Conservation (phyloP, 306 rosid genomes). For the Elaeagnus macrophylla region DNA sequence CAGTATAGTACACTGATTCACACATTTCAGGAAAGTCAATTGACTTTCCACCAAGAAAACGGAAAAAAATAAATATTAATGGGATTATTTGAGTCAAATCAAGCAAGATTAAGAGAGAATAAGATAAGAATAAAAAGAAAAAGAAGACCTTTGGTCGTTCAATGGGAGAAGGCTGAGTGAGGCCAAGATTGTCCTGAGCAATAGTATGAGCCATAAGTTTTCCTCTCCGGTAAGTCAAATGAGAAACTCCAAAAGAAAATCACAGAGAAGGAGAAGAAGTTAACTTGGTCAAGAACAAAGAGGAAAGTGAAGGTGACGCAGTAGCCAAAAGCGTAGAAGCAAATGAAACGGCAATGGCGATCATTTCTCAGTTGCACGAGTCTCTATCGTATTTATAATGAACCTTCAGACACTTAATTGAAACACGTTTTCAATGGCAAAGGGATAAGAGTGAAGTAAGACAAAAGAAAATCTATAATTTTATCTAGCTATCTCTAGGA, state of each 20-base stretch:
- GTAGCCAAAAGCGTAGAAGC: conserved; percentile 25
- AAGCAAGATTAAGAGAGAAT: background rate
- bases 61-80: too few species aligned
- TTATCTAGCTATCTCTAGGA: too few species aligned
- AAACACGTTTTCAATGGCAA: too few species aligned
- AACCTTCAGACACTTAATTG: conserved; percentile 17
- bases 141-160: conserved; percentile 54
- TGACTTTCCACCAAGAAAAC: background rate
- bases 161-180: conserved; percentile 49
- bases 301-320: conserved; percentile 29
- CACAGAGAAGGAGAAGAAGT: conserved; percentile 18
- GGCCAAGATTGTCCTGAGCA: conserved; percentile 79
- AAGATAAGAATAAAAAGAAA: background rate
- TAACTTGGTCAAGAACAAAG: conserved; percentile 28
- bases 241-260: conserved; percentile 30
- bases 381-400: conserved; percentile 39
- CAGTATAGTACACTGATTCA: background rate
- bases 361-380: conserved; percentile 34
- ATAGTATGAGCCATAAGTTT: conserved; percentile 71
- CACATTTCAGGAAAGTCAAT: background rate
- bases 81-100: too few species aligned
- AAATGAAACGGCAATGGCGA: conserved; percentile 39
- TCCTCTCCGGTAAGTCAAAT: conserved; percentile 27
- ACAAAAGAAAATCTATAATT: too few species aligned
- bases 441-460: too few species aligned